These are phyloP conservation scores for Gossypium trilobum DNA, from an alignment of 441 rosid genomes.

Conservation along the genomic window DNA sequence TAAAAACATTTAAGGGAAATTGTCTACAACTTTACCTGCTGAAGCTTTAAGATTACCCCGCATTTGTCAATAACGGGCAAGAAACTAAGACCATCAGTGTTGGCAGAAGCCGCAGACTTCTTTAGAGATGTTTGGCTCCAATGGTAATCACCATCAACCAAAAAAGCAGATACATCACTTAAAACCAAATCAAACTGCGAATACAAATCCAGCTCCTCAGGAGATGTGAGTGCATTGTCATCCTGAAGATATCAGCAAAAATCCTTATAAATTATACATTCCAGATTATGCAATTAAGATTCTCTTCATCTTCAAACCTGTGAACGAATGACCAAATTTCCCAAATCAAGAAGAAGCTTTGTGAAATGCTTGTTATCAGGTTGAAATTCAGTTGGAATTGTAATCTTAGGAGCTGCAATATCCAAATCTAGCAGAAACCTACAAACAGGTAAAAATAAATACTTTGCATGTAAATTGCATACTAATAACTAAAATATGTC, in stretches of 20 bases:
- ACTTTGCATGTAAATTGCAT: neutral
- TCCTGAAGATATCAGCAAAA: slow-evolving; percentile 46
- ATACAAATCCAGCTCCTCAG: slow-evolving; percentile 62
- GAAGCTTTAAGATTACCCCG: slow-evolving; percentile 74
- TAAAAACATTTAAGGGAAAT: slow-evolving; percentile 9
- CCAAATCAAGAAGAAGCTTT: slow-evolving; percentile 91
- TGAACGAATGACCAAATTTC: slow-evolving; percentile 80
- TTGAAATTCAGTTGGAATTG: slow-evolving; percentile 81
- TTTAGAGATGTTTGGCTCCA: slow-evolving; percentile 51
- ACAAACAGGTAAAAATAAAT: slow-evolving; percentile 22
- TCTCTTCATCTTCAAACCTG: slow-evolving; percentile 40
- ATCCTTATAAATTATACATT: slow-evolving; percentile 13
- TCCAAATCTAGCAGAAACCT: slow-evolving; percentile 96
- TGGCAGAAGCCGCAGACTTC: slow-evolving; percentile 27
- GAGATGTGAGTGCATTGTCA: slow-evolving; percentile 36
- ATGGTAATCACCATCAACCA: slow-evolving; percentile 87
- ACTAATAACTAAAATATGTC: neutral
- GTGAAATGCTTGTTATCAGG: slow-evolving; percentile 68
- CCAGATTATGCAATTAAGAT: slow-evolving; percentile 10
- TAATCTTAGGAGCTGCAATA: slow-evolving; percentile 97
- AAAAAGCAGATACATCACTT: slow-evolving; percentile 83
- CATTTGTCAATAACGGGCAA: slow-evolving; percentile 93
- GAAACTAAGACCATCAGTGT: slow-evolving; percentile 32
- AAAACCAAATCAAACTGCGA: slow-evolving; percentile 87
- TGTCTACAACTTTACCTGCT: slow-evolving; percentile 55